Base-by-base conservation (phyloP, 2,329 filamentous ascomycete genomes). In the Colletotrichum aenigma region DNA sequence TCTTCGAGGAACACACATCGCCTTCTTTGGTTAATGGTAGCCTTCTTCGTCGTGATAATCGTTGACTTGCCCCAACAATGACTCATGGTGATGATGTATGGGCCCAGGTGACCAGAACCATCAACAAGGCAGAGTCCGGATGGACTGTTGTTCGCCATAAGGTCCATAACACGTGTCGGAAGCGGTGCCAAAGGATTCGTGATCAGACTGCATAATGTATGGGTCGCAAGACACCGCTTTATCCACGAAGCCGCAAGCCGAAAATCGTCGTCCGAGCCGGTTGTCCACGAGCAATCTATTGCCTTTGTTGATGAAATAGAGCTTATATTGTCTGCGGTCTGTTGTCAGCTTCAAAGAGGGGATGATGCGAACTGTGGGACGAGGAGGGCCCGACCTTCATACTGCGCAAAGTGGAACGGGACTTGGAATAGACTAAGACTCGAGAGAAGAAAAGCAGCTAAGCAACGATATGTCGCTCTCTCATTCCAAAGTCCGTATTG, bases 1-100 rank as follows among this genome's bases (percentile, higher is more conserved):
- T 48, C 38, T 2, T 48, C 18, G 0, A 48, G 38, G 18, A 48
- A 1, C 0, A n/a, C 38, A n/a, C 9, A n/a, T 0, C 7, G 3
- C 2, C 5, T 48, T 12, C 38, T n/a, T 12, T 48, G 5, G 0
- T 0, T 2, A 6, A 48, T 48, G 0, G 5, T 48, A 7, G 5
- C 38, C 38, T 48, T 0, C 18, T 48, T 48, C 0, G 38, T n/a
- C 1, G 38, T n/a, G 0, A 48, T 12, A 48, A 48, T n/a, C 3
- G 38, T n/a, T 0, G 38, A 48, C 38, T 48, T 48, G 9, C 38
- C 38, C 38, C 38, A 48, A 2, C 38, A 48, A 48, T 48, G 38
- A 4, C 38, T 48, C 18, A 48, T 1, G 0, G 38, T n/a, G n/a
- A n/a, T 48, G 3, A 48, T n/a, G 0, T n/a, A n/a, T 2, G 38